Conservation (phyloP, 2,329 filamentous ascomycete species). For the Ophiocordyceps unilateralis region DNA sequence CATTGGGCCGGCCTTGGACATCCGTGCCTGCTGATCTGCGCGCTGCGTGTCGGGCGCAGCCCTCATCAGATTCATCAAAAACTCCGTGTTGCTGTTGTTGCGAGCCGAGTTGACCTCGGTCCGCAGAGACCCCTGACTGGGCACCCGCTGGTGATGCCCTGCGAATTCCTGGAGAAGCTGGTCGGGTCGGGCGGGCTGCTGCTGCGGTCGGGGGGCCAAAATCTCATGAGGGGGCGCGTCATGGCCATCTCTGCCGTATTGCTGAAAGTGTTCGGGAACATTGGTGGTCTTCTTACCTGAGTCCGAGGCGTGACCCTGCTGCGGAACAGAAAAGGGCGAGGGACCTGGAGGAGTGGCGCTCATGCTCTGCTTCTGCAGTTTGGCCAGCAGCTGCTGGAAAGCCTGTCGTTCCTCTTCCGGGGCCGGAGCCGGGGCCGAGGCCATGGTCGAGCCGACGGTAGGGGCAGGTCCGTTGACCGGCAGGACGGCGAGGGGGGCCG, state of each 20-base stretch:
- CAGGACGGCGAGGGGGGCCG: conserved; percentile 22
- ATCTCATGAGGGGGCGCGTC: conserved; percentile 33
- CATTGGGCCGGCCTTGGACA: conserved; percentile 24
- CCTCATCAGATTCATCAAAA: conserved; percentile 70
- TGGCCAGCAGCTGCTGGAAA: conserved; percentile 66
- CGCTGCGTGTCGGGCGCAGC: conserved; percentile 29
- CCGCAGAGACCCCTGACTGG: conserved; percentile 30
- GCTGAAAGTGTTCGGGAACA: conserved; percentile 29
- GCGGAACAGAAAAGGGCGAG: conserved; percentile 25
- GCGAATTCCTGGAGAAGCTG: conserved; percentile 45
- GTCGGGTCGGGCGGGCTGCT: conserved; percentile 35
- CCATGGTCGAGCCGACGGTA: conserved; percentile 1
- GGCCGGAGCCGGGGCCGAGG: neutral
- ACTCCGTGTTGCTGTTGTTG: conserved; percentile 57
- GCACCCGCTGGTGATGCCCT: conserved; percentile 37
- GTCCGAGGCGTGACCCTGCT: conserved; percentile 12
- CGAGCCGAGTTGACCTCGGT: conserved; percentile 23
- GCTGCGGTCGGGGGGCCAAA: conserved; percentile 30
- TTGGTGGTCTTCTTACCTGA: conserved; percentile 19
- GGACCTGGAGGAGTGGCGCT: conserved; percentile 26
- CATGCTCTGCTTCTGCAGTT: conserved; percentile 48
- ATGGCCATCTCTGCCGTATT: conserved; percentile 26
- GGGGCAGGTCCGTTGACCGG: conserved; percentile 4
- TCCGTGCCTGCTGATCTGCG: conserved; percentile 25
- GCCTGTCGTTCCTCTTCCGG: conserved; percentile 62